phyloP scores from a whole-genome alignment of 176 grass and related monocot species.

The Areca catechu region DNA sequence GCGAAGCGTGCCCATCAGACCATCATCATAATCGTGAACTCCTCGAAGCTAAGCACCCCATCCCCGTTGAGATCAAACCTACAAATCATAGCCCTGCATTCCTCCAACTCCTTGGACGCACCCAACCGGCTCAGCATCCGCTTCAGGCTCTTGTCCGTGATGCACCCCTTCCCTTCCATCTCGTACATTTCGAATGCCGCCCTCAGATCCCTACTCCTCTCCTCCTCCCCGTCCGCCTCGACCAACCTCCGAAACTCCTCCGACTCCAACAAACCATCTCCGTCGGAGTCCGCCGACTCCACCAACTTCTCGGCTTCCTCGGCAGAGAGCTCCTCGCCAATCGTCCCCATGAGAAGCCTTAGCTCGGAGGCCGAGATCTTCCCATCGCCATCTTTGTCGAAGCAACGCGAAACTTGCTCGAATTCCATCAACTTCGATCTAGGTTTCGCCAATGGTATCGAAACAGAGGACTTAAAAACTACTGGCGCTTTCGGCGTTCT shows the following conservation, averaged over 20 bases:
- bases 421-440: neutral
- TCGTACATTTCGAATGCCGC: slow-evolving; percentile 58
- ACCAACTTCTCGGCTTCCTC: slow-evolving; percentile 29
- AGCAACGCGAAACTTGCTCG: slow-evolving; percentile 13
- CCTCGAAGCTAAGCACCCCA: slow-evolving; percentile 39
- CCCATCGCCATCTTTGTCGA: slow-evolving; percentile 53
- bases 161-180: slow-evolving; percentile 10
- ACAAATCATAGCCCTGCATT: slow-evolving; percentile 56
- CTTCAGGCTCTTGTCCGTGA: slow-evolving; percentile 47
- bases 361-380: slow-evolving; percentile 47
- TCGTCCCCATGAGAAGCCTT: slow-evolving; percentile 8
- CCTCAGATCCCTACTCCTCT: slow-evolving; percentile 21
- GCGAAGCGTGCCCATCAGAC: neutral
- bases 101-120: slow-evolving; percentile 17
- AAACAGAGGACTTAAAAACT: too few species aligned
- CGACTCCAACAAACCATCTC: slow-evolving; percentile 31
- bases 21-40: slow-evolving; percentile 60
- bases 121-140: slow-evolving; percentile 37
- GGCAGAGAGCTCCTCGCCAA: slow-evolving; percentile 22
- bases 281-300: slow-evolving; percentile 25
- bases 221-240: slow-evolving; percentile 10
- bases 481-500: too few species aligned
- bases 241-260: slow-evolving; percentile 27
- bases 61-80: slow-evolving; percentile 57
- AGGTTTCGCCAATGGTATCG: too few species aligned